Evolutionary conservation across 768 basidiomycete genomes (phyloP), one percentile per base, ranked within the genome.

Genomic region (Rhodosporidiobolus sp.): DNA sequence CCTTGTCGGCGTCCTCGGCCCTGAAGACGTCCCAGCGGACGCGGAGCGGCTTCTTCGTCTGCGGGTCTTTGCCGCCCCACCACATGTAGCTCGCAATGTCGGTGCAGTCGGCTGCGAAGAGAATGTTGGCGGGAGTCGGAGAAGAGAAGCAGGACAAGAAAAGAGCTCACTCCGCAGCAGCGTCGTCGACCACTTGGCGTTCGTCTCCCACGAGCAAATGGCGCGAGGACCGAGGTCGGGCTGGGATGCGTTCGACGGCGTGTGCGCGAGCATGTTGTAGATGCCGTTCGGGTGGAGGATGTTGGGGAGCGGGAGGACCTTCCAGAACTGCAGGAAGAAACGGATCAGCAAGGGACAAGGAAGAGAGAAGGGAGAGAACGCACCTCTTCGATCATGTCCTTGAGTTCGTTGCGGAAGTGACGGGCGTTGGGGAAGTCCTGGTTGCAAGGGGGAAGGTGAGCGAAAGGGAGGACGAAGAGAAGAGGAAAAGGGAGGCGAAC

Each of bases 11-110:
- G 24, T 73, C 72, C n/a, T 73, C 67, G 5, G 53, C 26, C 9
- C 35, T 12, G 35, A 48, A 73, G 6, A 73, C 63, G 54, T 73
- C 72, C 63, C 63, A 73, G 12, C 72, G 67, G 35, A 68, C 61
- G 6, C 72, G 63, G 28, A 73, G 63, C 30, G 55, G 57, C 34
- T 67, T 63, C 56, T 35, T 38, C 10, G 69, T 61, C 8, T 48
- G 26, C 17, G 45, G 43, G 52, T 72, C 71, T 24, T 53, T 34
- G 10, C 48, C 52, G 24, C 66, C 62, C 69, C 62, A 75, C 35
- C 48, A 55, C 69, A 71, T 71, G 45, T 52, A 43, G 66, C 28
- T 61, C 16, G 56, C 63, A 22, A 57, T 16, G 49, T 71, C 69
- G 49, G 63, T 58, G 38, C 24, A 28, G 22, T 61, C 63, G 46